Base-by-base conservation (phyloP, 179 eudicot species). In the Silene vulgaris region DNA sequence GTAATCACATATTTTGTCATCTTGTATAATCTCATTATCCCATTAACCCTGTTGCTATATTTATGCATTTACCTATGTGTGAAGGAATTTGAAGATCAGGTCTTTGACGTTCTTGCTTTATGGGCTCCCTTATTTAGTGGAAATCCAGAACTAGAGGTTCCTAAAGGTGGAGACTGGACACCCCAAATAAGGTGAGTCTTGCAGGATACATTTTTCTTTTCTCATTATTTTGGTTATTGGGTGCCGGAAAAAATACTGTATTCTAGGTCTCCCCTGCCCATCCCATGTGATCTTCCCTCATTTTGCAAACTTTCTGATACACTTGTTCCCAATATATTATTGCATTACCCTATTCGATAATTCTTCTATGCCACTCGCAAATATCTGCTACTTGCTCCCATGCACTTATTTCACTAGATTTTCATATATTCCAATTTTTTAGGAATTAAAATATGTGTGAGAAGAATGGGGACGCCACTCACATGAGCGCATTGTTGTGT, bases 1-100 rank as follows among this genome's bases (percentile, higher is more conserved):
- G 99, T 89, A 62, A 61, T 52, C 21, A 7, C 76, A 21, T 54
- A 13, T 78, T 52, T 23, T 80, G 65, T 75, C 32, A 56, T 78
- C 66, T 59, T 79, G n/a, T 13, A 8, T 67, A 56, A 17, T 65
- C 19, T 50, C 20, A 79, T 40, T 50, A 19, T 59, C 13, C 62
- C 29, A 78, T 50, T 35, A 43, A 54, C 43, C 66, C 62, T 62
- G 63, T 57, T 75, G 75, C 75, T 73, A 76, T 56, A 26, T 64
- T 70, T 45, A 63, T 66, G 72, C 35, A 71, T 64, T 74, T 70
- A 13, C 69, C 83, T 71, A 68, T 84, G 75, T 71, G 76, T 88
- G 74, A 85, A 95, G 99, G 97, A 90, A 84, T 89, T 95, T 85
- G 97, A 92, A 60, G 96, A 90, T 70, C 97, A 95, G 79, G 93